Percentiles rank a stretch among this genome's conserved stretches.
Evolutionary conservation across 2,329 filamentous ascomycete genomes (phyloP).

Genomic region (Microcera coccophila): DNA sequence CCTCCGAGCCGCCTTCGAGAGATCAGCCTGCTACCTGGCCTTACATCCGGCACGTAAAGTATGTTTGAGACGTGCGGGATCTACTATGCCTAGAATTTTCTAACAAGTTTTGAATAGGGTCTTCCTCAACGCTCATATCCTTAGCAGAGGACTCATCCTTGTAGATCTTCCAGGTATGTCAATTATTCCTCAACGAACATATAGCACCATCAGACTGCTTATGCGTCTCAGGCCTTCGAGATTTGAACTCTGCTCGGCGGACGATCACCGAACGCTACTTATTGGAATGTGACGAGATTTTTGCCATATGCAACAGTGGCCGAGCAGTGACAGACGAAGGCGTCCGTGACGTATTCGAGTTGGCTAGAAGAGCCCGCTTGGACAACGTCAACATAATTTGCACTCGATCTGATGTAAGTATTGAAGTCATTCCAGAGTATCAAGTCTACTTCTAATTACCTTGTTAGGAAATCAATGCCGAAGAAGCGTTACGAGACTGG

Average conservation of each 20-base stretch:
- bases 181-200: no score
- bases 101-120: no score
- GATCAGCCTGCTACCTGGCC: conserved; percentile 37
- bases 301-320: conserved; percentile 41
- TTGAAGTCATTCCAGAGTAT: neutral
- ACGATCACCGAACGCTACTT: conserved; percentile 44
- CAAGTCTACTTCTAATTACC: neutral
- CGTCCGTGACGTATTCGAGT: conserved; percentile 38
- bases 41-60: conserved; percentile 43
- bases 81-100: no score
- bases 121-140: conserved; percentile 40
- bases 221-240: conserved; percentile 38
- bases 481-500: conserved; percentile 34
- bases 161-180: conserved; percentile 46
- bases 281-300: conserved; percentile 44
- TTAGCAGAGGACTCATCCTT: conserved; percentile 46
- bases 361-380: conserved; percentile 36
- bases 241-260: conserved; percentile 42
- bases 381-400: conserved; percentile 43
- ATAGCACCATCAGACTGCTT: no score
- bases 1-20: conserved; percentile 30
- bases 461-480: no score
- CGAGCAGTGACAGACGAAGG: conserved; percentile 41
- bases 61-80: no score
- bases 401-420: conserved; percentile 40